These are phyloP conservation scores for Pythium coloratum DNA, from an alignment of 352 stramenopile genomes.

Conservation along the genomic window DNA sequence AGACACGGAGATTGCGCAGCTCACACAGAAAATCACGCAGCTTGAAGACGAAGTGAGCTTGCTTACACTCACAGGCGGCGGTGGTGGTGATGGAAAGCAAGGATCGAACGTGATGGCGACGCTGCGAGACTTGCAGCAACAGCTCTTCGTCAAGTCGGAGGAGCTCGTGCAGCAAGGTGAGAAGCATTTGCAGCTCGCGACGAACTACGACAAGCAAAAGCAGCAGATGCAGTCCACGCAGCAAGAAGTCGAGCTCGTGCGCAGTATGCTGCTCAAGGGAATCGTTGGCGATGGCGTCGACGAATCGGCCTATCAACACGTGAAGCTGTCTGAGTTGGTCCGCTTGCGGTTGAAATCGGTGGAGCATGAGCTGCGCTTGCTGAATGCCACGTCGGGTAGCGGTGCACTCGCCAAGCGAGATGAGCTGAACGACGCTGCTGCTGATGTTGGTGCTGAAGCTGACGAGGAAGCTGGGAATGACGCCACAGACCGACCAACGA, in stretches of 20 bases:
- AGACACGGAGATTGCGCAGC: conserved; percentile 33
- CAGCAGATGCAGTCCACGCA: conserved; percentile 42
- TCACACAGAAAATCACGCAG: conserved; percentile 37
- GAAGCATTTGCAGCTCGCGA: conserved; percentile 54
- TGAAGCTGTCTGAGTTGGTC: conserved; percentile 69
- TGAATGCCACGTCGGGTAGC: conserved; percentile 28
- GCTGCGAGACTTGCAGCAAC: conserved; percentile 59
- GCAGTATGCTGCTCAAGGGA: conserved; percentile 47
- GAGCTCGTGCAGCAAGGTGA: conserved; percentile 76
- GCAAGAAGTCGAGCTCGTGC: conserved; percentile 53
- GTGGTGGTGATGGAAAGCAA: conserved; percentile 25
- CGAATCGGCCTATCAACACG: conserved; percentile 63
- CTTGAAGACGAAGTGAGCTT: conserved; percentile 58
- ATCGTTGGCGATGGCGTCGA: conserved; percentile 57
- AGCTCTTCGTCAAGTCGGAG: conserved; percentile 71
- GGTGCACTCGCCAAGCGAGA: not conserved
- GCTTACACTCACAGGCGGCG: conserved; percentile 34
- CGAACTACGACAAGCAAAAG: conserved; percentile 47
- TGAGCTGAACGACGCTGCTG: not conserved
- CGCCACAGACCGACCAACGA: not conserved
- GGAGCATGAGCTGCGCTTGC: conserved; percentile 54
- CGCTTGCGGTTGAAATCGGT: conserved; percentile 64
- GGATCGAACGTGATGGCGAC: conserved; percentile 17
- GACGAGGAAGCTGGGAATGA: conserved; percentile 2
- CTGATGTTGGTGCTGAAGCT: not conserved